Conservation (phyloP, 2,329 filamentous ascomycete species). For the Amesomyces nigricolor region DNA sequence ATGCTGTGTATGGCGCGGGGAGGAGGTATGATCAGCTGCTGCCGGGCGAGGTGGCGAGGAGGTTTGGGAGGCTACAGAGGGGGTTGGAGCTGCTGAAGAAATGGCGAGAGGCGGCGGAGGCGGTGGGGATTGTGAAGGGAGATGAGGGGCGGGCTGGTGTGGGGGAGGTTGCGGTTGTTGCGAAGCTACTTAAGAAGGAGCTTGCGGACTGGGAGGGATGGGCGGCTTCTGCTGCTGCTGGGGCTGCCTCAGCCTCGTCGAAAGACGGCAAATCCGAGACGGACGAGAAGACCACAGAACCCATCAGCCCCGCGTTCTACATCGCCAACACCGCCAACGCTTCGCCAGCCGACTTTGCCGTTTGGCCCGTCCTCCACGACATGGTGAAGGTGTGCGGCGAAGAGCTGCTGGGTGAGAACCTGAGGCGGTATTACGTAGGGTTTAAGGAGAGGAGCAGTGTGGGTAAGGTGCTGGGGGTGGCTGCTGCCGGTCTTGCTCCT, state of each 20-base stretch:
- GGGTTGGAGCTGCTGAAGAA: slow-evolving; percentile 35
- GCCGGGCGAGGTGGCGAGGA: slow-evolving; percentile 32
- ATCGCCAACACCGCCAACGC: slow-evolving; percentile 38
- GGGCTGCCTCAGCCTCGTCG: too few species aligned
- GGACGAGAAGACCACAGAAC: slow-evolving; percentile 14
- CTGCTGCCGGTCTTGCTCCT: background rate
- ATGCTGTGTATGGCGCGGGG: slow-evolving; percentile 44
- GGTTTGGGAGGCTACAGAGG: slow-evolving; percentile 40
- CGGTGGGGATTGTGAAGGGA: slow-evolving; percentile 9
- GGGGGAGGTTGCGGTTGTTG: background rate
- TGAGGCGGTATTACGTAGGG: slow-evolving; percentile 37
- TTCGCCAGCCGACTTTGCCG: slow-evolving; percentile 49
- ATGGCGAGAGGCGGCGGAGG: slow-evolving; percentile 28
- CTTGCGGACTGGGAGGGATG: slow-evolving; percentile 40
- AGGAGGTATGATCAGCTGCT: slow-evolving; percentile 26
- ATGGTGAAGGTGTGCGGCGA: slow-evolving; percentile 35
- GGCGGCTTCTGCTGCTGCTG: slow-evolving; percentile 22
- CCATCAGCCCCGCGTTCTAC: slow-evolving; percentile 31
- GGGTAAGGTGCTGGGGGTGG: slow-evolving; percentile 22
- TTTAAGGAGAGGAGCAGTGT: slow-evolving; percentile 25
- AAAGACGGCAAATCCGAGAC: background rate
- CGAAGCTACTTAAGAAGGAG: slow-evolving; percentile 11
- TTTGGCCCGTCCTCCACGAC: slow-evolving; percentile 51
- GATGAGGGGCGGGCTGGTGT: background rate
- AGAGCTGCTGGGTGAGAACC: slow-evolving; percentile 29